Base-by-base conservation (phyloP, 2,329 filamentous ascomycete species). In the Beauveria asiatica region DNA sequence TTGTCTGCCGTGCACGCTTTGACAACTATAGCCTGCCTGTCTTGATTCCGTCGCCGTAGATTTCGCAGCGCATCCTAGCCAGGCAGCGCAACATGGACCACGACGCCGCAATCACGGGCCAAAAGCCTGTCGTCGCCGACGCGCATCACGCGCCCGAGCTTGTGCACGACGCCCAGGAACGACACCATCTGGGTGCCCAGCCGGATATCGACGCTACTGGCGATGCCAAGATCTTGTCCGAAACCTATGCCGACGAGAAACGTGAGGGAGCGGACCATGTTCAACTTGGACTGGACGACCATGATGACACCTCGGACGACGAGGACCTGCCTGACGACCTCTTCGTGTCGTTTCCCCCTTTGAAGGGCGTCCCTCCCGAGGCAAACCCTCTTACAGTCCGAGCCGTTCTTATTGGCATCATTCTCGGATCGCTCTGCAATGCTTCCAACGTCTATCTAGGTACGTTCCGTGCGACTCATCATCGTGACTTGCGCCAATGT, bases 361-460 rank as follows among this genome's bases (percentile, higher is more conserved):
- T 74, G 33, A 74, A 76, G 64, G 73, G 74, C 19, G 64, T 76
- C n/a, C 65, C 68, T 48, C 75, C 78, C 57, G 75, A 80, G 64
- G 67, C 73, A 13, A 72, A 75, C 63, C 81, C 83, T 55, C 65
- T 86, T 50, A 85, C 82, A 8, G 66, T 81, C 39, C 78, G 83
- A 49, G 82, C 83, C 17, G 70, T 86, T 25, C 60, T 83, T 44
- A 72, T 82, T 39, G 83, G 83, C 50, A 76, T 80, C 59, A 66
- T 81, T 46, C 78, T 83, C 33, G 83, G 83, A 51, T 81, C 79
- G 17, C 74, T 86, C 9, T 82, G 85, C 64, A 84, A 84, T 65
- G 81, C 82, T 10, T 84, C 82, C 61, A 86, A 86, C 67, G 75
- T 86, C 46, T 86, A 86, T 65, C 76, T 86, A 27, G 82, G 82